phyloP scores from a whole-genome alignment of 108 stramenopile genomes.

The Skeletonema marinoi region DNA sequence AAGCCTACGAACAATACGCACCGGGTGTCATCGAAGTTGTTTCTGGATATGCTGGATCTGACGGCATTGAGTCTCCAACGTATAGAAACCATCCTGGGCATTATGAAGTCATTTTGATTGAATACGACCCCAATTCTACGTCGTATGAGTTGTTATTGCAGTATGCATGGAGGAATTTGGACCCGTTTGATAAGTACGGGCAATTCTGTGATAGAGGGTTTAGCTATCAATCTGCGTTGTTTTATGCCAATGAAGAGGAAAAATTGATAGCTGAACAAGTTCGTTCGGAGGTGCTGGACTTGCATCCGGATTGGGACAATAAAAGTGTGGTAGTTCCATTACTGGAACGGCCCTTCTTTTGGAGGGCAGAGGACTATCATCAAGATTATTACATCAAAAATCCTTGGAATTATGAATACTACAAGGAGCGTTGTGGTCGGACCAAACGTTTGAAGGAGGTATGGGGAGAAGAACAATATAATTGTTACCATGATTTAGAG shows the following conservation, averaged over 20 bases:
- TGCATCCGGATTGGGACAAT: too few relatives aligned
- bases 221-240: neutral
- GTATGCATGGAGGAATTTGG: too few relatives aligned
- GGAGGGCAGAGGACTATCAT: constrained; percentile 3
- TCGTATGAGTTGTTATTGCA: neutral
- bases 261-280: neutral
- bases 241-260: constrained; percentile 1
- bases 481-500: constrained; percentile 9
- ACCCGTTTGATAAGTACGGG: neutral
- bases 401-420: constrained; percentile 1
- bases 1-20: constrained; percentile 10
- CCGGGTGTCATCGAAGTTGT: constrained; percentile 9
- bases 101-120: constrained; percentile 2
- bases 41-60: neutral
- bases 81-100: constrained; percentile 9
- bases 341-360: neutral
- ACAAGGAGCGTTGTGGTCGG: constrained; percentile 5
- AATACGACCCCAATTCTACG: neutral
- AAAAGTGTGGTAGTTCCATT: neutral
- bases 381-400: constrained; percentile 10
- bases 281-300: neutral
- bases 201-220: constrained; percentile 10
- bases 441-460: neutral
- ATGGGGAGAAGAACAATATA: constrained; percentile 10
- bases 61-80: neutral